phyloP scores from a whole-genome alignment of 1,284 basidiomycete genomes.

The Bondarzewia mesenterica region DNA sequence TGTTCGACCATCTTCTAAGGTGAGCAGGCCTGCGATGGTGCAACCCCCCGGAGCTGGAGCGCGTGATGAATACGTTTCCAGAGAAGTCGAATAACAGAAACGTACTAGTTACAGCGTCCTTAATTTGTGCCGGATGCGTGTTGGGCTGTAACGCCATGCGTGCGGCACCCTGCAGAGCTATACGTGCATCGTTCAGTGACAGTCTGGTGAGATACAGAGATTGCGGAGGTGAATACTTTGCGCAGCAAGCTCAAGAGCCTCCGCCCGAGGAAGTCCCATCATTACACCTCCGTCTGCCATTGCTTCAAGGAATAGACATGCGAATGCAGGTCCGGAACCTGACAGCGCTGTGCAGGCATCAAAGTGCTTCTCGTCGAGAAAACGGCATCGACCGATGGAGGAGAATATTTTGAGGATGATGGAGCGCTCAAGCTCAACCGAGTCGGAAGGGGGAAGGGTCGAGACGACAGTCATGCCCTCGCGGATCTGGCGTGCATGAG shows the following conservation, averaged over 20 bases:
- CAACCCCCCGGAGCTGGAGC: conserved; percentile 89
- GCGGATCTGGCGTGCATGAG: conserved; percentile 58
- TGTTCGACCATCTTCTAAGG: conserved; percentile 91
- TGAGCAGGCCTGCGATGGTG: conserved; percentile 93
- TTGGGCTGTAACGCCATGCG: conserved; percentile 89
- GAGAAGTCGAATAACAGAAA: conserved; percentile 9
- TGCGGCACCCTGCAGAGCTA: conserved; percentile 90
- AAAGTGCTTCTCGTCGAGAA: conserved; percentile 96
- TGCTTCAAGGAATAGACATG: conserved; percentile 93
- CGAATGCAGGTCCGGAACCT: conserved; percentile 95
- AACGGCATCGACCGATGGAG: conserved; percentile 88
- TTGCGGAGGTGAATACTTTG: conserved; percentile 57
- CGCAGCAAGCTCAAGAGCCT: conserved; percentile 91
- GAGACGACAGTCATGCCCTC: conserved; percentile 96
- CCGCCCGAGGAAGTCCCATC: conserved; percentile 96
- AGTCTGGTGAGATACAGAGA: conserved; percentile 24
- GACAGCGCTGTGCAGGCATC: conserved; percentile 97
- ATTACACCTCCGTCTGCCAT: conserved; percentile 99
- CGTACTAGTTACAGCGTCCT: conserved; percentile 96
- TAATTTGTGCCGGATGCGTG: conserved; percentile 92
- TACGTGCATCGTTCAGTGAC: neutral
- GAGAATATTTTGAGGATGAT: conserved; percentile 91
- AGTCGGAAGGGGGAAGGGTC: conserved; percentile 45
- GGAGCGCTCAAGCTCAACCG: conserved; percentile 53
- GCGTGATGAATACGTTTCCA: neutral